These are phyloP conservation scores for Stemphylium lycopersici DNA, from an alignment of 2,329 filamentous ascomycete genomes.

Conservation along the genomic window DNA sequence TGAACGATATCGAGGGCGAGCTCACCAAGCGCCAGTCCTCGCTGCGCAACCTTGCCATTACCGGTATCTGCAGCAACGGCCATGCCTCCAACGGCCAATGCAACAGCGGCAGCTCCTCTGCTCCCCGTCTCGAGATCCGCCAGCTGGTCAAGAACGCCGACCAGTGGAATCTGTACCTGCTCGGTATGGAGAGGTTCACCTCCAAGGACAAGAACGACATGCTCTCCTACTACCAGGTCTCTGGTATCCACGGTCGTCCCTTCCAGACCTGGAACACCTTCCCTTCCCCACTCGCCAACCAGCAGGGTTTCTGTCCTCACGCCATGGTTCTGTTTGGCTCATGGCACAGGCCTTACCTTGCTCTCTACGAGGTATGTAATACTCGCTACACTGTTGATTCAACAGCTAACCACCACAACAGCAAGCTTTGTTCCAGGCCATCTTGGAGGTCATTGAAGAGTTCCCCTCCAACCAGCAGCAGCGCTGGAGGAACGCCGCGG, in stretches of 20 bases:
- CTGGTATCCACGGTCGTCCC: conserved; percentile 82
- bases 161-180: conserved; percentile 77
- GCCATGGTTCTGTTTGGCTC: conserved; percentile 75
- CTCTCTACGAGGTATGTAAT: conserved; percentile 61
- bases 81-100: conserved; percentile 33
- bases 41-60: conserved; percentile 28
- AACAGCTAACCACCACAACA: conserved; percentile 20
- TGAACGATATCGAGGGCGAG: conserved; percentile 31
- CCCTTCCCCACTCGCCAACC: conserved; percentile 52
- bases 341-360: conserved; percentile 84
- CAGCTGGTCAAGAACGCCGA: conserved; percentile 66
- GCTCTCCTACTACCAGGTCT: conserved; percentile 77
- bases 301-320: conserved; percentile 77
- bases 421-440: conserved; percentile 52
- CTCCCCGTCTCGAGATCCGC: conserved; percentile 69
- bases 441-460: conserved; percentile 49
- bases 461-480: conserved; percentile 50
- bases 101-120: conserved; percentile 36
- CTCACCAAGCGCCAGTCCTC: conserved; percentile 34
- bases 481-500: conserved; percentile 50
- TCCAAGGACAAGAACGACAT: conserved; percentile 66
- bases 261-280: conserved; percentile 62
- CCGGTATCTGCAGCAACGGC: conserved; percentile 35
- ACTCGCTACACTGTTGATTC: not conserved
- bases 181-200: conserved; percentile 76